Base-by-base conservation (phyloP, 73 alveolate species). In the Symbiodinium pilosum region DNA sequence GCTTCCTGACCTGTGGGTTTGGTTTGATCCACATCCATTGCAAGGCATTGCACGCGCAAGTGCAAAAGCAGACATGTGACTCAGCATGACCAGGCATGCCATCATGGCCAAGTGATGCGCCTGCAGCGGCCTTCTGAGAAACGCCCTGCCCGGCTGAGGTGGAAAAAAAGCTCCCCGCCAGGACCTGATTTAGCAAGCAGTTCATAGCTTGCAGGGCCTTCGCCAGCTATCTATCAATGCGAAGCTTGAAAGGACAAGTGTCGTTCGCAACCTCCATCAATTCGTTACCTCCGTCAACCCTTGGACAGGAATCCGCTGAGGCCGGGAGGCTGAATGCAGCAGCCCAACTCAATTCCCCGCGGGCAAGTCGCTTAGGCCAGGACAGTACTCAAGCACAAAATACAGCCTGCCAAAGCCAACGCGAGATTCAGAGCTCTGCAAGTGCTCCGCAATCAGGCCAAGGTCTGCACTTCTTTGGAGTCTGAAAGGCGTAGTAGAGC, bases 151-250 rank as follows among this genome's bases (percentile, higher is more conserved):
- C 99, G 99, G 83, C 99, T 99, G 69, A 99, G 98, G 95, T 99
- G 99, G 99, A 99, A 99, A 99, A 99, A 99, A 85, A 99, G 99
- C 98, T 99, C 99, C 39, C 99, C 99, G 0, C 99, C 99, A 7
- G 99, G 99, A 52, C 99, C 97, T 91, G 20, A n/a, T n/a, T n/a
- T n/a, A n/a, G n/a, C n/a, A n/a, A n/a, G n/a, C n/a, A n/a, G n/a
- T n/a, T n/a, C n/a, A n/a, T n/a, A n/a, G n/a, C n/a, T n/a, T n/a
- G n/a, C n/a, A n/a, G n/a, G n/a, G n/a, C n/a, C n/a, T n/a, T n/a
- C n/a, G n/a, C n/a, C n/a, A n/a, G n/a, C n/a, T n/a, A n/a, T n/a
- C n/a, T n/a, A n/a, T n/a, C n/a, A n/a, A n/a, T n/a, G n/a, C n/a
- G n/a, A n/a, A n/a, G n/a, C n/a, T n/a, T n/a, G n/a, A n/a, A n/a